Evolutionary conservation across 2,329 filamentous ascomycete genomes (phyloP).

Genomic region (Penicillium sp.): DNA sequence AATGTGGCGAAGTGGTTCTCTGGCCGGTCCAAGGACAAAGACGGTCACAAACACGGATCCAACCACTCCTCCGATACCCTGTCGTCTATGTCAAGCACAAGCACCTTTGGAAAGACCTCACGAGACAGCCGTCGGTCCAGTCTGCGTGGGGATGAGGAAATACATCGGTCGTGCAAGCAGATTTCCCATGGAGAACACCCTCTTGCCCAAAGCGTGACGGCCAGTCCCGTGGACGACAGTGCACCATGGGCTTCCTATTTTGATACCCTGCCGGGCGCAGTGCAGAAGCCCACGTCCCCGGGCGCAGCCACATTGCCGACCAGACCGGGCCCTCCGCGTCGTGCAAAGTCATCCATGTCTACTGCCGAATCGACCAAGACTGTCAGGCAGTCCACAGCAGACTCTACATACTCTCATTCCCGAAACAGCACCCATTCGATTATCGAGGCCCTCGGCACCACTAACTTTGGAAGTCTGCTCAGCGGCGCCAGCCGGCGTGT

Average conservation of each 20-base stretch:
- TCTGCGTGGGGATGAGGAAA: conserved; percentile 53
- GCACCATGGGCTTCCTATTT: conserved; percentile 36
- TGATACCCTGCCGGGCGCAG: conserved; percentile 10
- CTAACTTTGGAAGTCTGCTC: conserved; percentile 36
- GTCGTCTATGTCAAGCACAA: conserved; percentile 51
- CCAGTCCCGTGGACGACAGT: conserved; percentile 53
- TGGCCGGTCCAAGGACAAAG: conserved; percentile 34
- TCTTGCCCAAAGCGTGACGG: conserved; percentile 66
- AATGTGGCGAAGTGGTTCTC: conserved; percentile 62
- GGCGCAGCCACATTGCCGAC: conserved; percentile 18
- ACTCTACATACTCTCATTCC: conserved; percentile 18
- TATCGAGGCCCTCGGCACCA: conserved; percentile 27
- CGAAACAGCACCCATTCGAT: conserved; percentile 24
- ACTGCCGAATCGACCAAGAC: conserved; percentile 44
- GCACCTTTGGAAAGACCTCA: conserved; percentile 50
- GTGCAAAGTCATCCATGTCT: conserved; percentile 40
- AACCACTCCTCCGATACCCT: conserved; percentile 51
- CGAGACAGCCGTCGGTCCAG: conserved; percentile 49
- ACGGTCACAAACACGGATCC: conserved; percentile 47
- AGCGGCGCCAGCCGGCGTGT: conserved; percentile 36
- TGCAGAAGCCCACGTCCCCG: conserved; percentile 11
- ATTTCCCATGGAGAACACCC: conserved; percentile 61
- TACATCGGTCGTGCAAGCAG: conserved; percentile 47
- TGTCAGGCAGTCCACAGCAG: conserved; percentile 32
- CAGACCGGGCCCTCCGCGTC: conserved; percentile 36